phyloP scores from a whole-genome alignment of 2,329 filamentous ascomycete species.

The Apiospora marii region DNA sequence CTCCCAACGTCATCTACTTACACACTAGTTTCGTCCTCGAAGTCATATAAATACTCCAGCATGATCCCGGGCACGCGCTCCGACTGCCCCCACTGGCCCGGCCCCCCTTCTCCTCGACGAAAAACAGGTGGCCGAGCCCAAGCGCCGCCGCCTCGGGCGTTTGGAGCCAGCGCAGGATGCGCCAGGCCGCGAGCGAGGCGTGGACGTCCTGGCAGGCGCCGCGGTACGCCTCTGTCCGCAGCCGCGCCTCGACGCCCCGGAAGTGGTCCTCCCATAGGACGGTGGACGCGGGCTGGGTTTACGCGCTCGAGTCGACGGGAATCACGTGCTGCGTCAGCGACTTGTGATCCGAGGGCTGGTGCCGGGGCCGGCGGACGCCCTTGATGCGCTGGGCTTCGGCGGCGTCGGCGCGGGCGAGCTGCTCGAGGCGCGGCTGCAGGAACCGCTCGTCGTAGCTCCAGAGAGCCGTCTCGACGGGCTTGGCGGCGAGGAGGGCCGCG shows the following conservation, averaged over 20 bases:
- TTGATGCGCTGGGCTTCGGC: too few species aligned
- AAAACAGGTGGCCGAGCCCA: background rate
- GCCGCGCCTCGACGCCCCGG: background rate
- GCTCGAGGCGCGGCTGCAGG: background rate
- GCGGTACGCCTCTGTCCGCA: background rate
- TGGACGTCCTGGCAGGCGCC: background rate
- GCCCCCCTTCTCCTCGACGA: background rate
- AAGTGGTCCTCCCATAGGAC: background rate
- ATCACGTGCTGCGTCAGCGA: background rate
- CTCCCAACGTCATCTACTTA: background rate
- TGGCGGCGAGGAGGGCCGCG: background rate
- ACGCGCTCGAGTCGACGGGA: background rate
- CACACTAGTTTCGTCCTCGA: background rate
- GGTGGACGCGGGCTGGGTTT: background rate
- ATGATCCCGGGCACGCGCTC: background rate
- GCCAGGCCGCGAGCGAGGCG: background rate
- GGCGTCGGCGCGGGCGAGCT: background rate
- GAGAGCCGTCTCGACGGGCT: background rate
- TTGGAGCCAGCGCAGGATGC: background rate
- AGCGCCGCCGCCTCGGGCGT: background rate
- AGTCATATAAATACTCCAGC: constrained; percentile 1
- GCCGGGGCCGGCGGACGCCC: too few species aligned
- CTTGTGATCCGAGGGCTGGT: background rate
- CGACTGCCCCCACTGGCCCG: background rate
- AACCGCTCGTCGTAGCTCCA: background rate